Percentiles rank a stretch among this genome's conserved stretches.
These are phyloP conservation scores for Xylogone sp. DNA, from an alignment of 2,329 filamentous ascomycete species.

Conservation along the genomic window DNA sequence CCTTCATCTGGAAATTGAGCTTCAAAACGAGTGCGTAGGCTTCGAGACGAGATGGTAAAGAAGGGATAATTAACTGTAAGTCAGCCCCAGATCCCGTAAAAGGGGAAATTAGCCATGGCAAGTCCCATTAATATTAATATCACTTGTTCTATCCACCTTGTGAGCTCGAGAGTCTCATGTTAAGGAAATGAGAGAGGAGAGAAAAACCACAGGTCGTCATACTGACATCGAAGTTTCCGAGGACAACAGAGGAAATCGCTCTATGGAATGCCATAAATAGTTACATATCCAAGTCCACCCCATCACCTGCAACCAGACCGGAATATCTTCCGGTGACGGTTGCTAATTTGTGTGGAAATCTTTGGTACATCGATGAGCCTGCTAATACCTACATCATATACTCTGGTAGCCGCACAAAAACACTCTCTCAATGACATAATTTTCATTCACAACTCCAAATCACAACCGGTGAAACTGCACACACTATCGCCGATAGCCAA, in stretches of 20 bases:
- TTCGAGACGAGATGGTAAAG: not conserved
- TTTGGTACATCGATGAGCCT: not conserved
- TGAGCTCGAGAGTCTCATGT: not conserved
- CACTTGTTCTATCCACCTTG: not conserved
- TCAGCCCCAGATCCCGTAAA: too few relatives aligned
- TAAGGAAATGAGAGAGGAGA: not conserved
- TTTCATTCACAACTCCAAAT: not conserved
- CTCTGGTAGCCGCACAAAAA: not conserved
- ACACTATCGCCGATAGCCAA: not conserved
- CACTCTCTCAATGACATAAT: not conserved
- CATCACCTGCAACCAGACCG: not conserved
- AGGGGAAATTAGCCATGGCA: not conserved
- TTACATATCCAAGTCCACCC: not conserved
- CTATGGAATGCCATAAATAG: not conserved
- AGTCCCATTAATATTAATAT: not conserved
- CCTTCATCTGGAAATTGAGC: not conserved
- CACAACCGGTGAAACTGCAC: not conserved
- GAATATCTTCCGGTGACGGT: not conserved
- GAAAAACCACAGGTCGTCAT: not conserved
- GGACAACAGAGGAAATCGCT: not conserved
- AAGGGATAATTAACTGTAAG: not conserved
- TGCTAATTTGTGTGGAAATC: not conserved
- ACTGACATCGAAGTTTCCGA: not conserved
- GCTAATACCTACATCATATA: not conserved
- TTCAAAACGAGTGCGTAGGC: not conserved